Evolutionary conservation across 495 filamentous ascomycete species (phyloP), one percentile per base, ranked within the genome.

Genomic region (Penicillium cosmopolitanum): DNA sequence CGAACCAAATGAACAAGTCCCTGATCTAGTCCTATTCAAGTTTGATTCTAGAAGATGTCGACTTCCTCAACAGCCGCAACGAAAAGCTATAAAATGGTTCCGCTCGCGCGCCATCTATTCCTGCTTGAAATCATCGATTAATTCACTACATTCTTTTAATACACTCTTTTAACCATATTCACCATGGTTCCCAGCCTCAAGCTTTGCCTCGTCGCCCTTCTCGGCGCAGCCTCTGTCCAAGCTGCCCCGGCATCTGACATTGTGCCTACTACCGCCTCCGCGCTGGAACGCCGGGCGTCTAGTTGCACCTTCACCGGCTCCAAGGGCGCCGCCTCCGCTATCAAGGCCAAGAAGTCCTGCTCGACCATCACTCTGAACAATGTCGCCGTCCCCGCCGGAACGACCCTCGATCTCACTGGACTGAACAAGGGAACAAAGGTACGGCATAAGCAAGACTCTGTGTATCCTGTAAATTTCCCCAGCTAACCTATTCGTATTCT

Each of bases 371-470:
- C 77, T 21, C 68, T 84, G 12, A 74, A 67, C 18, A 61, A 60
- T 48, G 58, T 85, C 42, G 74, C 73, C 13, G 82, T 85, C 0
- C 82, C 82, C 4, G 73, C 82, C n/a, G 82, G 82, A 28, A 70
- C 67, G 4, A 85, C 81, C 4, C 73, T 85, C 2, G 77, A 85
- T 58, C 66, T 85, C 44, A 79, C 74, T 25, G 70, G 70, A 31
- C 71, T 85, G 12, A 73, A 68, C 5, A 60, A 70, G 11, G 80
- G 74, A 38, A 83, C 82, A 7, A 71, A 79, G n/a, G 42, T 46
- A 46, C 36, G 11, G 1, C 2, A 12, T 13, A 38, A 38, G 5
- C 36, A 38, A 12, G 12, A 12, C 28, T 31, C 28, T 7, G 28
- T 1, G 8, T 31, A 31, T 31, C 28, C 28, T 23, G 23, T 23